Percentiles rank a stretch among this genome's conserved stretches.
These are phyloP conservation scores for Malassezia arunalokei DNA, from an alignment of 1,284 basidiomycete genomes.

Conservation along the genomic window DNA sequence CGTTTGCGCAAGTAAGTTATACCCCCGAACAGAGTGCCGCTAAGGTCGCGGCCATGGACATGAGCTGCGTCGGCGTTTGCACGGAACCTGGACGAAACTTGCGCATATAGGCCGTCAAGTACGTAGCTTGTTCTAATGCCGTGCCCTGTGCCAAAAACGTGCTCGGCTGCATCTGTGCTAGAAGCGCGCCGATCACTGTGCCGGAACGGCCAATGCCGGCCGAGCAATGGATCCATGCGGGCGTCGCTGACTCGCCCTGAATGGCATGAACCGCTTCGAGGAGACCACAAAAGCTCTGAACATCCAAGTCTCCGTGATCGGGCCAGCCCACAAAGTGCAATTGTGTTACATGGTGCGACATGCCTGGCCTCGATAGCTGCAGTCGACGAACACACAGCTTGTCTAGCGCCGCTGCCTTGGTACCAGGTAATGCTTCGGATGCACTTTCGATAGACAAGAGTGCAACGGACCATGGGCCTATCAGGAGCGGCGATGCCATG, in stretches of 20 bases:
- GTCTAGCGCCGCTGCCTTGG: conserved; percentile 15
- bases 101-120: conserved; percentile 27
- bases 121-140: conserved; percentile 17
- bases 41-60: conserved; percentile 15
- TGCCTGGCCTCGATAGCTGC: background rate
- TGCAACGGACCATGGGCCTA: background rate
- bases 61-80: conserved; percentile 28
- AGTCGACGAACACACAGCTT: background rate
- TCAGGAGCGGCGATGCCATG: conserved; percentile 11
- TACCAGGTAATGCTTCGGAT: background rate
- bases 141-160: background rate
- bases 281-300: conserved; percentile 19
- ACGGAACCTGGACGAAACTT: conserved; percentile 29
- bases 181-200: conserved; percentile 49
- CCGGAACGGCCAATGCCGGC: conserved; percentile 50
- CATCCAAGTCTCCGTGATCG: conserved; percentile 62
- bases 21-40: background rate
- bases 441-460: background rate
- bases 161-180: conserved; percentile 15
- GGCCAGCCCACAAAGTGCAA: conserved; percentile 66
- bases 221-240: conserved; percentile 65
- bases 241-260: conserved; percentile 49
- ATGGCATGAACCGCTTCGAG: conserved; percentile 29
- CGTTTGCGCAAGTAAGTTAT: background rate
- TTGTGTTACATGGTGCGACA: conserved; percentile 51